Conservation (phyloP, 306 rosid species). For the Cicer yamashitae region DNA sequence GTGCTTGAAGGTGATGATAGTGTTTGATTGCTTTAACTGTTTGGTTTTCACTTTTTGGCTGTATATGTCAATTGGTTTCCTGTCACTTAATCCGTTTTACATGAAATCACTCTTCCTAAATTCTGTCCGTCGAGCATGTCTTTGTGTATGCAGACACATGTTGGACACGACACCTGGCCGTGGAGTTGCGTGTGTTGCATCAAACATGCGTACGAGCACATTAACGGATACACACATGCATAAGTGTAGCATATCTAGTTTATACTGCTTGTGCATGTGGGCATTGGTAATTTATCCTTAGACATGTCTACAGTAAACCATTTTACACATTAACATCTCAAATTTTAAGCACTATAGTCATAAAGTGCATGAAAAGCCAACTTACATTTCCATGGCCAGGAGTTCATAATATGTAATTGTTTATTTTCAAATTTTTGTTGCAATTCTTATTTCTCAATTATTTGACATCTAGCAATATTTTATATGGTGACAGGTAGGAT, state of each 20-base stretch:
- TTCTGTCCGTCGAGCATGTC: not conserved
- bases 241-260: constrained; percentile 10
- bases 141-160: not conserved
- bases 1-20: constrained; percentile 21
- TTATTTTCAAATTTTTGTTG: constrained; percentile 9
- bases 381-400: not conserved
- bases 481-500: constrained; percentile 68
- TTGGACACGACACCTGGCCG: not conserved
- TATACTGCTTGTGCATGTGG: not conserved
- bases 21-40: constrained; percentile 1
- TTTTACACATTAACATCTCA: constrained; percentile 18
- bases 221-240: not conserved
- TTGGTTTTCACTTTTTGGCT: constrained; percentile 12
- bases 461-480: constrained; percentile 38
- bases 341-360: constrained; percentile 2
- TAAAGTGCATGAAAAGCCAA: constrained; percentile 24
- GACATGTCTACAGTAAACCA: not conserved
- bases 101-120: not conserved
- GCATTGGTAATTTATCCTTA: constrained; percentile 6
- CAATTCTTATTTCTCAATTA: constrained; percentile 17
- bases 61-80: constrained; percentile 17
- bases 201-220: not conserved
- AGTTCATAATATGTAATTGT: not conserved
- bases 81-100: constrained; percentile 27
- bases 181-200: not conserved